Conservation (phyloP, 2,329 filamentous ascomycete genomes). For the Colletotrichum sp. region DNA sequence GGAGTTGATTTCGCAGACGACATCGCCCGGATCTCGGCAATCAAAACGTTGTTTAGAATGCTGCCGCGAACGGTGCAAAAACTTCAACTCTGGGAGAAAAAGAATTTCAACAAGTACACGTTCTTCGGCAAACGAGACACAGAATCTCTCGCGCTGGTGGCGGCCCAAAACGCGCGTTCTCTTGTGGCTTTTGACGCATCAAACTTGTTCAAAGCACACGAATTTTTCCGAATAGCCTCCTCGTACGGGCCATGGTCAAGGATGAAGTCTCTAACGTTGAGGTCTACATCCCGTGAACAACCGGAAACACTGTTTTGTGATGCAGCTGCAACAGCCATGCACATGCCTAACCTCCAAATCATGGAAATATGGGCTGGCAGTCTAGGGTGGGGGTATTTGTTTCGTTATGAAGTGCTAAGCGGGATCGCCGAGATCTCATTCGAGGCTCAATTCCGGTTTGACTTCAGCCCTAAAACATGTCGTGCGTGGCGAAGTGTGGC, state of each 20-base stretch:
- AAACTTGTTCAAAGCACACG: not conserved
- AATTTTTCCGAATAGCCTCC: not conserved
- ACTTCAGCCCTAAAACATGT: not conserved
- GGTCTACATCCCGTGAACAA: not conserved
- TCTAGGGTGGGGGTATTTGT: not conserved
- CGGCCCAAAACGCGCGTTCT: not conserved
- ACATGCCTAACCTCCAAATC: not conserved
- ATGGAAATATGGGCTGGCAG: not conserved
- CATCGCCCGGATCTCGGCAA: not conserved
- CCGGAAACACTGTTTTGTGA: not conserved
- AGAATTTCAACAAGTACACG: not conserved
- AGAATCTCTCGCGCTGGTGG: not conserved
- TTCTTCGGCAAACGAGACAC: not conserved
- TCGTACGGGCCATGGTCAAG: not conserved
- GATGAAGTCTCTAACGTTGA: not conserved
- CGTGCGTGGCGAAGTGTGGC: not conserved
- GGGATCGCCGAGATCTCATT: not conserved
- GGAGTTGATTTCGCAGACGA: not conserved
- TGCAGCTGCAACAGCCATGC: not conserved
- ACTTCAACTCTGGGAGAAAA: not conserved
- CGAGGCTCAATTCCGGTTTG: not conserved
- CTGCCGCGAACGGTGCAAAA: not conserved
- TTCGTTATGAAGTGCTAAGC: not conserved
- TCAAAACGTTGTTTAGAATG: not conserved
- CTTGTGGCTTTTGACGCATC: not conserved